Conservation (phyloP, 129 eudicot genomes). For the Glebionis coronaria region DNA sequence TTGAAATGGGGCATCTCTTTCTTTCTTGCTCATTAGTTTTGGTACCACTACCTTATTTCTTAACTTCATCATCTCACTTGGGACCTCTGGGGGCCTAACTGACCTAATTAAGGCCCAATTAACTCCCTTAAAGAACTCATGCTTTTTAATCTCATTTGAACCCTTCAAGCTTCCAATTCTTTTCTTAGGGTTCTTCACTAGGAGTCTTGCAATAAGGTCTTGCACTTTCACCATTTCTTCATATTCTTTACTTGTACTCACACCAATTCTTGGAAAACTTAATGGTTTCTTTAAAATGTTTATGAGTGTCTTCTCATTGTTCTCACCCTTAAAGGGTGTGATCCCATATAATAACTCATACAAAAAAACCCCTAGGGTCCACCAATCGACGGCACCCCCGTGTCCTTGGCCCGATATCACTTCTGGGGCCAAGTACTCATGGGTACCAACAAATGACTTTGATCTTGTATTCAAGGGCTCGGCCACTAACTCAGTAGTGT, state of each 20-base stretch:
- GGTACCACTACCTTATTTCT: slow-evolving; percentile 48
- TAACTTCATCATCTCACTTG: slow-evolving; percentile 47
- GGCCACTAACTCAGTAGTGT: slow-evolving; percentile 54
- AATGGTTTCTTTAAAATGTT: slow-evolving; percentile 62
- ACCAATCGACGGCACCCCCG: slow-evolving; percentile 84
- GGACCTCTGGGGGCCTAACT: slow-evolving; percentile 79
- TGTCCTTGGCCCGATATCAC: slow-evolving; percentile 78
- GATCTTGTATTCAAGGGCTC: slow-evolving; percentile 66
- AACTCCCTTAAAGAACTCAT: slow-evolving; percentile 74
- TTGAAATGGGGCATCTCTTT: slow-evolving; percentile 73
- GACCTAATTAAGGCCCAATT: slow-evolving; percentile 90
- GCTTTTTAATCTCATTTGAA: slow-evolving; percentile 65
- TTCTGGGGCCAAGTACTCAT: slow-evolving; percentile 81
- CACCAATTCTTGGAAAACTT: slow-evolving; percentile 63
- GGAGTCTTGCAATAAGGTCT: slow-evolving; percentile 60
- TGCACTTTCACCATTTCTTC: slow-evolving; percentile 69
- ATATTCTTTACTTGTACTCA: slow-evolving; percentile 54
- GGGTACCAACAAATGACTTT: slow-evolving; percentile 77
- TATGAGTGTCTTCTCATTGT: slow-evolving; percentile 69
- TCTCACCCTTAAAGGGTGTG: slow-evolving; percentile 80
- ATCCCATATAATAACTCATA: slow-evolving; percentile 62
- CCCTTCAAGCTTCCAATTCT: slow-evolving; percentile 71
- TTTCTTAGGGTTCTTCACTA: slow-evolving; percentile 72
- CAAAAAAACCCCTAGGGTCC: slow-evolving; percentile 78
- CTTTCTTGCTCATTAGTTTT: slow-evolving; percentile 66